Evolutionary conservation across 148 eudicot genomes (phyloP).

Genomic region (Camellia granthamiana): DNA sequence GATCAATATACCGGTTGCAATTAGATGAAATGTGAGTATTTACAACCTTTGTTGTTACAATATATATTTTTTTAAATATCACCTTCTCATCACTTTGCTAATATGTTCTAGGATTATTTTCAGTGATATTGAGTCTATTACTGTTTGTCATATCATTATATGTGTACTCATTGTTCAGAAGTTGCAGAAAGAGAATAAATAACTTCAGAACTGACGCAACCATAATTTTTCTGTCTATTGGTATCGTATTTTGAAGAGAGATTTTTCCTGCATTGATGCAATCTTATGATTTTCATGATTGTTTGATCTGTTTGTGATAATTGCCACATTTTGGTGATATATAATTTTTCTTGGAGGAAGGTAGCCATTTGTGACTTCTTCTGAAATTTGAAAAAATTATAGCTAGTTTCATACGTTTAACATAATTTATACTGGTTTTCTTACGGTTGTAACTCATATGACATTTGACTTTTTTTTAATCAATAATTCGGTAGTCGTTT

Average conservation of each 20-base stretch:
- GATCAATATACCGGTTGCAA: neutral
- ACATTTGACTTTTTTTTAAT: too few species aligned
- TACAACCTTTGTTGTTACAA: neutral
- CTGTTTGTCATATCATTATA: neutral
- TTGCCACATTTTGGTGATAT: too few species aligned
- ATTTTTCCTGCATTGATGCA: neutral
- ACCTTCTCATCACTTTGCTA: neutral
- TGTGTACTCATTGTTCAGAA: neutral
- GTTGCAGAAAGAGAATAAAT: neutral
- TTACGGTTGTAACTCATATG: too few species aligned
- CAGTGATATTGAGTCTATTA: neutral
- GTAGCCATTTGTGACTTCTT: too few species aligned
- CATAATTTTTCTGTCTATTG: too few species aligned
- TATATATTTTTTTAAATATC: neutral
- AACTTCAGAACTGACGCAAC: neutral
- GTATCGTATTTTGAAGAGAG: neutral
- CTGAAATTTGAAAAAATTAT: too few species aligned
- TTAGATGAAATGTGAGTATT: neutral
- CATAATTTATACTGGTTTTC: too few species aligned
- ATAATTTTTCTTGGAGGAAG: too few species aligned
- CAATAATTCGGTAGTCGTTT: too few species aligned
- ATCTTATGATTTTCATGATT: neutral
- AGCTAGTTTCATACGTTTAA: too few species aligned
- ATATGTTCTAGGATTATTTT: neutral
- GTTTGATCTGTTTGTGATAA: neutral